Evolutionary conservation across 805 yeast genomes (phyloP), one percentile per base, ranked within the genome.

Genomic region (Wickerhamomyces silvicola): DNA sequence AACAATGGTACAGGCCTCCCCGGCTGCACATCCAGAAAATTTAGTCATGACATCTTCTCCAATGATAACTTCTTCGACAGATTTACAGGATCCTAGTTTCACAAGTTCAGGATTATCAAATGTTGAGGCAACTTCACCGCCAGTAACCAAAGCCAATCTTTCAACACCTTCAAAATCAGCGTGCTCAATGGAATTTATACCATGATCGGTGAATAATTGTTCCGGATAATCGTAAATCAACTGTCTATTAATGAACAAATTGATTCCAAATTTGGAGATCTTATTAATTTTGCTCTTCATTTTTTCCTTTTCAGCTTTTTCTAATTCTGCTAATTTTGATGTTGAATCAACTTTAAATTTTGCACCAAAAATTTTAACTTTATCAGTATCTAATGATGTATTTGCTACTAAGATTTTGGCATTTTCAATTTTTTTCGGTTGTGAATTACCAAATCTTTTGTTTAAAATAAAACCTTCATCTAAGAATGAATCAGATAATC

Each of bases 151-250:
- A 3, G 98, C 95, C 45, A 92, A 72, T 56, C 97, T 78, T 66
- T 92, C 98, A 34, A 92, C 85, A 52, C 97, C 99, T 52, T 85
- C 97, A 50, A 92, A 92, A 60, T 92, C 98, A 11, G 98, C 97
- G 56, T 92, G 98, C 60, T 92, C 98, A 42, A 92, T 86, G 15
- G 96, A 78, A 59, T 85, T 88, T 49, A 92, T 83, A 33, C 78
- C 76, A 26, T 86, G 62, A 46, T 90, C 98, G 6, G 94, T 72
- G 52, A 92, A 84, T 45, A 92, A 69, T 61, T 85, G 96, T 63
- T 92, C 98, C 17, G 98, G 98, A 73, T 90, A 92, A 65, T 92
- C 97, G 62, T 92, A 92, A 53, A 92, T 92, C 53, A 92, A 73
- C 64, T 92, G 98, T 55, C 98, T 78, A 66, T 92, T 92, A 47